Base-by-base conservation (phyloP, 352 stramenopile genomes). In the Phytophthora quininea region DNA sequence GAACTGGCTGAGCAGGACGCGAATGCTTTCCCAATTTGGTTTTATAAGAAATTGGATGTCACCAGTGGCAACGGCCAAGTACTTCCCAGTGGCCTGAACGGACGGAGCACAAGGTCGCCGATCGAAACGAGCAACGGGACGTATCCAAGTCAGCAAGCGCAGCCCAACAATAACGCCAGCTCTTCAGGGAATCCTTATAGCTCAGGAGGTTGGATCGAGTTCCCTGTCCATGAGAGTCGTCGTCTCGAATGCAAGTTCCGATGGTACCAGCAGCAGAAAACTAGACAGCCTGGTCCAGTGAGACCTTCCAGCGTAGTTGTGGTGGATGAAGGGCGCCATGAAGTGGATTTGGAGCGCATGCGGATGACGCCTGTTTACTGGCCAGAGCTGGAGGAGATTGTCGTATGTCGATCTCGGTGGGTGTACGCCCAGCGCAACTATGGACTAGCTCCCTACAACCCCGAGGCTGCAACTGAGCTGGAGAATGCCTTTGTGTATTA, bases 381-480 rank as follows among this genome's bases (percentile, higher is more conserved):
- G 89, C 71, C 77, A 5, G 69, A 76, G 5, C 58, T 93, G 3
- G 87, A 93, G 54, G 80, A 86, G 61, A 79, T 87, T 58, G 53
- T 87, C 38, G 83, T 94, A 32, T 82, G 86, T 52, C 83, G 85
- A 12, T 91, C 86, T 45, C 63, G 77, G n/a, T 95, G 87, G 87
- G 71, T 95, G 4, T 95, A 92, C 47, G 80, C 86, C 5, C 81
- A 93, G 51, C 78, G 87, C n/a, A 93, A 92, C 67, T 93, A 93
- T 35, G 87, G 84, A 3, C 72, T 95, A 3, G 84, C 86, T 11
- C 87, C 86, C n/a, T 96, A 95, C 64, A 82, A 83, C 33, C 58
- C 81, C 4, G 69, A 79, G 14, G 82, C 84, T 12, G 80, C 80
- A 4, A 32, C 59, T 0, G 67, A 84, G 4, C 50, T 93, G 12